phyloP scores from a whole-genome alignment of 2,329 filamentous ascomycete genomes.

The Fusarium metavorans region DNA sequence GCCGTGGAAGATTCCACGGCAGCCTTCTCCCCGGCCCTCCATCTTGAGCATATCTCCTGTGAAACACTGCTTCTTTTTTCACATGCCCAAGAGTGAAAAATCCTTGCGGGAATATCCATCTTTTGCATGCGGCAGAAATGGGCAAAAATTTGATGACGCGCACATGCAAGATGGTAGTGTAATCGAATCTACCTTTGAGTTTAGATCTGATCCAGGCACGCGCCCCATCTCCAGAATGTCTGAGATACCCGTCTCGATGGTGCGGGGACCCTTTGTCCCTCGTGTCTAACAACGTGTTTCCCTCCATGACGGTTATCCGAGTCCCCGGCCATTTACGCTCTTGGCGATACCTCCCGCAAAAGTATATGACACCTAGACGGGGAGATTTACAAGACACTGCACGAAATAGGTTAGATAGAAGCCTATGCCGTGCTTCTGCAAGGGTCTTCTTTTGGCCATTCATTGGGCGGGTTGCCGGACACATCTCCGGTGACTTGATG shows the following conservation, averaged over 20 bases:
- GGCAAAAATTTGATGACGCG: slow-evolving; percentile 30
- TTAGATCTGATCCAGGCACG: slow-evolving; percentile 34
- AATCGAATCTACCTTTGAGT: slow-evolving; percentile 22
- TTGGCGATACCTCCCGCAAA: not conserved
- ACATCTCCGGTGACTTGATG: slow-evolving; percentile 16
- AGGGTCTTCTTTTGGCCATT: not conserved
- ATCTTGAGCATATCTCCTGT: not conserved
- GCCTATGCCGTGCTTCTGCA: slow-evolving; percentile 9
- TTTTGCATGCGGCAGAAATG: slow-evolving; percentile 4
- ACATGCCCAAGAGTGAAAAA: not conserved
- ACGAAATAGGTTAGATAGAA: slow-evolving; percentile 20
- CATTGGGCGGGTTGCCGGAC: not conserved
- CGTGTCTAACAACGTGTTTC: slow-evolving; percentile 1
- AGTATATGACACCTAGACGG: slow-evolving; percentile 37
- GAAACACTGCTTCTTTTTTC: slow-evolving; percentile 1
- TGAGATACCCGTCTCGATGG: slow-evolving; percentile 15
- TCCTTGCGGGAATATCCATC: no score
- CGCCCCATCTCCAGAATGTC: slow-evolving; percentile 13
- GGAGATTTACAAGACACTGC: slow-evolving; percentile 8
- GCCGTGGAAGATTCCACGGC: not conserved
- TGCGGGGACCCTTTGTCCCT: not conserved
- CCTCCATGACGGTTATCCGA: slow-evolving; percentile 9
- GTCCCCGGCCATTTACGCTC: not conserved
- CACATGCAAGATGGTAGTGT: slow-evolving; percentile 37
- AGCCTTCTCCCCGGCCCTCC: slow-evolving; percentile 7